Evolutionary conservation across 2,329 filamentous ascomycete species (phyloP), one percentile per base, ranked within the genome.

Genomic region (Exophiala sideris): DNA sequence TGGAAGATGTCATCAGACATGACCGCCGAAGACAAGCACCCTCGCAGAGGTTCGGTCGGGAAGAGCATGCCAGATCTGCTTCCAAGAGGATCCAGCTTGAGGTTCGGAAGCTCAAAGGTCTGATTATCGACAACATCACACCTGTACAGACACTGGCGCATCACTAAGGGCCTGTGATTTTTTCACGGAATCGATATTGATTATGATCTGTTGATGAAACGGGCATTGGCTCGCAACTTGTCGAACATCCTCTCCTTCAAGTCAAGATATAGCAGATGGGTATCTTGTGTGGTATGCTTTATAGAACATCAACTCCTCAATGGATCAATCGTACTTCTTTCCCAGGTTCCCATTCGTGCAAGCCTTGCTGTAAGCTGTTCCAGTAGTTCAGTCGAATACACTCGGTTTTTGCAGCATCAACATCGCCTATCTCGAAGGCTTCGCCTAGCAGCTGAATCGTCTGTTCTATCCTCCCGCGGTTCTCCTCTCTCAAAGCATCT

Each of bases 301-400:
- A 29, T 29, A 8, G 29, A n/a, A 29, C 41, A 44, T 14, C 14
- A 44, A 12, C 16, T 10, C n/a, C 3, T 74, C 68, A 84, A 73
- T 84, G 81, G 57, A 79, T 70, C 62, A 84, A 62, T 42, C 79
- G 72, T 53, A 83, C 77, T 59, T 78, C 67, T 74, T 83, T 86
- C 4, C 90, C 91, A 65, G 78, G 83, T 77, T 96, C 90, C 91
- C 92, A 96, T 59, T 85, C 82, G 67, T 87, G 77, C 66, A 96
- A 75, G 44, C 85, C 88, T 70, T 95, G 87, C 58, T 84, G 80
- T 57, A 97, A 86, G 71, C 91, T 96, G 52, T 87, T 80, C 92
- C 92, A 96, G 75, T 96, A 97, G 69, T 90, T 78, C 74, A 96
- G 72, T 69, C 81, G 78, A 1, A 96, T 84, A 42, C 86, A 85